Evolutionary conservation across 306 rosid species (phyloP).

Genomic region (Begonia loranthoides): DNA sequence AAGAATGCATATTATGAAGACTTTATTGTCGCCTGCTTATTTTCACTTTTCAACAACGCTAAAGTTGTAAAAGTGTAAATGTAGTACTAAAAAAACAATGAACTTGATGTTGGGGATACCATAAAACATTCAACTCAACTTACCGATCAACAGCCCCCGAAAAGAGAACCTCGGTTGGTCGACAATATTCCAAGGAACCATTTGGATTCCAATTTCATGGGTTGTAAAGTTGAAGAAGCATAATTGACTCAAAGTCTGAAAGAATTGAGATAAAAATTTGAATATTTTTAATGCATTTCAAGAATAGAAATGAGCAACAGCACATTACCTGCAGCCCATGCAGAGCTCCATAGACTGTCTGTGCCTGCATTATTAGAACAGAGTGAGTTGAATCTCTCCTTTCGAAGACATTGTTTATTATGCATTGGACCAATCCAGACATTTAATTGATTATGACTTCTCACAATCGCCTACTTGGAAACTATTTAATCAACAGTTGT

Average conservation of each 20-base stretch:
- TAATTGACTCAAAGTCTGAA: conserved; percentile 34
- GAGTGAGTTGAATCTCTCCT: not conserved
- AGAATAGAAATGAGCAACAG: not conserved
- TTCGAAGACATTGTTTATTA: too few species aligned
- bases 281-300: too few species aligned
- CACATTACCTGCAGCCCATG: conserved; percentile 25
- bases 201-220: conserved; percentile 14
- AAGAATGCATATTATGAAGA: not conserved
- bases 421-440: too few species aligned
- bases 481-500: too few species aligned
- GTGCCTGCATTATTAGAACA: conserved; percentile 24
- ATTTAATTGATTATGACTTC: too few species aligned
- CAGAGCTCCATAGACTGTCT: conserved; percentile 29
- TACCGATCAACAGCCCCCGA: conserved; percentile 36
- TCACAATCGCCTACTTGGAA: too few species aligned
- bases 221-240: conserved; percentile 20
- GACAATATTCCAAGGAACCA: conserved; percentile 26
- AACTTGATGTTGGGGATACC: too few species aligned
- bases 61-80: too few species aligned
- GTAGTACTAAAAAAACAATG: too few species aligned
- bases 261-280: not conserved
- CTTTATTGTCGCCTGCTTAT: too few species aligned
- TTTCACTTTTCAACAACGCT: too few species aligned
- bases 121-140: not conserved
- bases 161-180: conserved; percentile 33